Evolutionary conservation across 148 eudicot species (phyloP).

Genomic region (Diospyros lotus): DNA sequence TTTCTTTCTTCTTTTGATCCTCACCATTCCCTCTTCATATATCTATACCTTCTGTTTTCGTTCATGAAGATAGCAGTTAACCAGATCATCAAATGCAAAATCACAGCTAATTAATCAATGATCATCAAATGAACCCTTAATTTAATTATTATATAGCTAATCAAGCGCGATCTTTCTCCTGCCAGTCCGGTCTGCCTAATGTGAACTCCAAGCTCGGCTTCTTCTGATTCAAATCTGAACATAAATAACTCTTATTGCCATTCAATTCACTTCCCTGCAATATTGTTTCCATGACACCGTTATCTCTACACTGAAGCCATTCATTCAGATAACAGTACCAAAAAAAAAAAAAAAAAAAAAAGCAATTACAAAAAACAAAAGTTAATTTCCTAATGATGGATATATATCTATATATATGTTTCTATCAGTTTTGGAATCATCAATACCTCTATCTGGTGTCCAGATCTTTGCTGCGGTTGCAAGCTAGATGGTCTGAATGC

Average conservation of each 20-base stretch:
- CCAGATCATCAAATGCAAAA: neutral
- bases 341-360: neutral
- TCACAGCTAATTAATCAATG: neutral
- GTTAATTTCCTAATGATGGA: too few species aligned
- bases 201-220: slow-evolving; percentile 38
- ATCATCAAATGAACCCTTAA: too few species aligned
- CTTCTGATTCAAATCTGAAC: slow-evolving; percentile 23
- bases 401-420: too few species aligned
- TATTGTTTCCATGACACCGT: neutral
- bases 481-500: slow-evolving; percentile 23
- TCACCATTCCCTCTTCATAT: slow-evolving; percentile 1
- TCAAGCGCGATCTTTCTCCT: slow-evolving; percentile 17
- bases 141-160: neutral
- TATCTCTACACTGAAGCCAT: neutral
- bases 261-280: slow-evolving; percentile 29
- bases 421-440: too few species aligned
- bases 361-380: too few species aligned
- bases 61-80: neutral
- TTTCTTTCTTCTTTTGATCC: neutral
- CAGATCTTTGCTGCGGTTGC: slow-evolving; percentile 26
- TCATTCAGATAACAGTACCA: neutral
- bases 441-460: slow-evolving; percentile 34
- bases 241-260: slow-evolving; percentile 18
- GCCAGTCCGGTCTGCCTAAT: slow-evolving; percentile 38
- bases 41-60: too few species aligned